Percentiles rank a stretch among this genome's conserved stretches.
phyloP scores from a whole-genome alignment of 2,329 filamentous ascomycete species.

The Venturiaceae sp. region DNA sequence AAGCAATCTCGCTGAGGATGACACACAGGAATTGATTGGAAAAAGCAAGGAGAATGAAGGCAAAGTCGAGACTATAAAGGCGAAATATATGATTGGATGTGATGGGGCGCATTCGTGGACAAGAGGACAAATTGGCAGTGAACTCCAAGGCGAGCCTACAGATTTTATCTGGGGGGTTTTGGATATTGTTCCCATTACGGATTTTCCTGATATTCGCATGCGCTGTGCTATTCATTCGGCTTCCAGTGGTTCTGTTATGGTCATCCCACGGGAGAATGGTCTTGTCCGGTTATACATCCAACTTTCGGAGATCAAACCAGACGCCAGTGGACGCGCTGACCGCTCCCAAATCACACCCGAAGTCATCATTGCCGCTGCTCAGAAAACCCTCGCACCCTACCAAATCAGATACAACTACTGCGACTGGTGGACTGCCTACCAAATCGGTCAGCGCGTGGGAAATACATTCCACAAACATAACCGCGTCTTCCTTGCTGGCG shows the following conservation, averaged over 20 bases:
- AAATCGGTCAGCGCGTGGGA: conserved; percentile 55
- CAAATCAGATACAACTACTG: conserved; percentile 53
- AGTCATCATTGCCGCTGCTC: conserved; percentile 52
- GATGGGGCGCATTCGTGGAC: conserved; percentile 62
- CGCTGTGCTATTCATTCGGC: conserved; percentile 50
- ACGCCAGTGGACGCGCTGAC: conserved; percentile 39
- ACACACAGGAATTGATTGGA: conserved; percentile 43
- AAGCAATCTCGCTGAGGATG: conserved; percentile 48
- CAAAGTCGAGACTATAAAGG: conserved; percentile 35
- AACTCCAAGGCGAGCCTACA: conserved; percentile 45
- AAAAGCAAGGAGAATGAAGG: conserved; percentile 26
- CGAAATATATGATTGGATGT: conserved; percentile 58
- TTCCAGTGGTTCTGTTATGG: conserved; percentile 50
- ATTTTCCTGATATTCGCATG: conserved; percentile 52
- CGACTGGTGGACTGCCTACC: conserved; percentile 58
- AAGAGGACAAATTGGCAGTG: conserved; percentile 45
- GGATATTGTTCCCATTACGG: conserved; percentile 45
- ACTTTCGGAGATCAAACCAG: conserved; percentile 39
- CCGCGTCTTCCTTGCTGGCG: conserved; percentile 60
- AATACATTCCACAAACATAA: conserved; percentile 44
- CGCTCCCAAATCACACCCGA: conserved; percentile 54
- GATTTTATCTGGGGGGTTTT: conserved; percentile 38
- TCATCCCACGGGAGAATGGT: conserved; percentile 55
- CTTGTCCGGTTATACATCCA: conserved; percentile 58
- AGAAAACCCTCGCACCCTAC: conserved; percentile 58